phyloP scores from a whole-genome alignment of 108 stramenopile genomes.

The Bacterosira constricta region DNA sequence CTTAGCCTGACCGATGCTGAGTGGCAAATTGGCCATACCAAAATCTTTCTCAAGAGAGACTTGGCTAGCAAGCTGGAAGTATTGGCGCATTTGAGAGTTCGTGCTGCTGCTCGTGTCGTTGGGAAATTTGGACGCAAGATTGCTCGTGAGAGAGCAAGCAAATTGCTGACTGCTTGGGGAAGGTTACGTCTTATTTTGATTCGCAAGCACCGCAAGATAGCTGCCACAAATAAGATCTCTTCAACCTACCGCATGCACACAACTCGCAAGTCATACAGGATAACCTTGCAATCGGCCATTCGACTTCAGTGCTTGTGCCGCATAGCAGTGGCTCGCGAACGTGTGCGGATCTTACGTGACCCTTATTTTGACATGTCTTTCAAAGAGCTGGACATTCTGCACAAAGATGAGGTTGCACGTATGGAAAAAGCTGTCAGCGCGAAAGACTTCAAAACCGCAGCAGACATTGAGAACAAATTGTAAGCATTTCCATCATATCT shows the following conservation, averaged over 20 bases:
- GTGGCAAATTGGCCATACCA: conserved; percentile 92
- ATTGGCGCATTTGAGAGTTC: conserved; percentile 77
- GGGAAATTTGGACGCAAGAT: conserved; percentile 65
- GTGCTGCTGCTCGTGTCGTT: conserved; percentile 66
- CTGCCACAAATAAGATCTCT: conserved; percentile 60
- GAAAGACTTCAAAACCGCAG: conserved; percentile 75
- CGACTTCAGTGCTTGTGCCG: conserved; percentile 69
- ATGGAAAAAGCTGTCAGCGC: conserved; percentile 71
- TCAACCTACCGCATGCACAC: conserved; percentile 55
- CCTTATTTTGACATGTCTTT: conserved; percentile 76
- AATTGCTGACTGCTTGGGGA: conserved; percentile 65
- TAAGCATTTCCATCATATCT: conserved; percentile 25
- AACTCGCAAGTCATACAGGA: conserved; percentile 30
- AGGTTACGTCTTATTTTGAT: conserved; percentile 66
- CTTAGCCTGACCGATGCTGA: conserved; percentile 81
- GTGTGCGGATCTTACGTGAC: conserved; percentile 61
- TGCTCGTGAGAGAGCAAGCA: conserved; percentile 51
- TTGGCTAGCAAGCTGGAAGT: conserved; percentile 82
- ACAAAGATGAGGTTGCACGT: conserved; percentile 45
- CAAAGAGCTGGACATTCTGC: conserved; percentile 65
- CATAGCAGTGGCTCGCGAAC: conserved; percentile 42
- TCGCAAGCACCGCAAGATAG: conserved; percentile 36
- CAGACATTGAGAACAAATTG: conserved; percentile 67
- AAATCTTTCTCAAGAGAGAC: conserved; percentile 85
- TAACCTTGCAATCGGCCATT: conserved; percentile 19